Conservation (phyloP, 345 rosid genomes). For the Eucalyptus curtisii region DNA sequence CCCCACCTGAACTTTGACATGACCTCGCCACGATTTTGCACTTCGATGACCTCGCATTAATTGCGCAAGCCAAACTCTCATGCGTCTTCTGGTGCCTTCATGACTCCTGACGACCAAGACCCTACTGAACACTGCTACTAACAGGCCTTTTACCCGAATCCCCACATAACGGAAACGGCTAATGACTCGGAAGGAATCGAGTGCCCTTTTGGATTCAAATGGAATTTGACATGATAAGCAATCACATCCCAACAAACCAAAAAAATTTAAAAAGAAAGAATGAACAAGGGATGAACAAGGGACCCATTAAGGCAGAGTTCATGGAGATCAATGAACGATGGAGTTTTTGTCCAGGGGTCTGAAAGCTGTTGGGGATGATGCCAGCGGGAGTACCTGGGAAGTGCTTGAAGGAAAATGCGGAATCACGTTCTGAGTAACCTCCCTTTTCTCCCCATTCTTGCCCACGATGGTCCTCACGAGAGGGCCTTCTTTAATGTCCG, state of each 20-base stretch:
- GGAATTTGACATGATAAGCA: background rate
- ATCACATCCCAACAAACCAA: background rate
- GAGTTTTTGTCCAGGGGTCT: conserved; percentile 27
- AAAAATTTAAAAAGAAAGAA: background rate
- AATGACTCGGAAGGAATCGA: background rate
- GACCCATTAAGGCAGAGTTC: background rate
- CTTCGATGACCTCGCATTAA: background rate
- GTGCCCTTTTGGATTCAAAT: background rate
- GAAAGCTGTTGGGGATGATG: conserved; percentile 41
- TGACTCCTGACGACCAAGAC: background rate
- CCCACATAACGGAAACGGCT: background rate
- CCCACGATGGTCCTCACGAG: conserved; percentile 44
- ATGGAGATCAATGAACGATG: background rate
- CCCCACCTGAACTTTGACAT: background rate
- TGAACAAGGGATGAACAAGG: background rate
- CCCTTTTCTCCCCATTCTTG: conserved; percentile 22
- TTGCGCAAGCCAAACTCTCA: background rate
- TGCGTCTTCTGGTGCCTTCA: background rate
- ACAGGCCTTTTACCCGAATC: background rate
- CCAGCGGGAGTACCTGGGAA: conserved; percentile 60
- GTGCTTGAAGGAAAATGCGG: conserved; percentile 13
- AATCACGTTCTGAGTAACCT: conserved; percentile 4
- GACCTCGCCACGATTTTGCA: background rate
- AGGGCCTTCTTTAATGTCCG: conserved; percentile 31
- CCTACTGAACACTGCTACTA: background rate